Evolutionary conservation across 2,329 filamentous ascomycete genomes (phyloP), one percentile per base, ranked within the genome.

Genomic region (Hymenoscyphus infarciens): DNA sequence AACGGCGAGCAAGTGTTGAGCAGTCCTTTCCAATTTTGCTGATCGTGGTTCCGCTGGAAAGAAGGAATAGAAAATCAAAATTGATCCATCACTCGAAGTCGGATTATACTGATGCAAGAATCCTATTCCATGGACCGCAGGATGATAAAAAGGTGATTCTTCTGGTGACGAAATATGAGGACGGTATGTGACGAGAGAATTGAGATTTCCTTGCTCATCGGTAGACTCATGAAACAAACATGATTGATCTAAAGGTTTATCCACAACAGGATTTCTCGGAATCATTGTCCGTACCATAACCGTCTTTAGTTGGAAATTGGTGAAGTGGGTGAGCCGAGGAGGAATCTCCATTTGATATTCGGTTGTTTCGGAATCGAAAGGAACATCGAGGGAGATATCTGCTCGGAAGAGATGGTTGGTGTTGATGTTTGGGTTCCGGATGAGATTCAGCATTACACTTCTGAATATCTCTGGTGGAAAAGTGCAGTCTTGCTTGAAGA

Each of bases 91-190:
- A 25, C 72, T 72, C 15, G 74, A 70, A n/a, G 71, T 65, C 3
- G 76, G 64, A 59, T 81, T 73, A 82, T 84, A 90, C 39, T 84
- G 83, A 75, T 96, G 91, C 7, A 92, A 77, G 68, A 95, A 93
- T 5, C 87, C 91, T 27, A 97, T 81, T 13, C 85, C 86, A 59
- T 81, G 82, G 25, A 96, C 87, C 59, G 83, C 81, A 25, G 94
- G 94, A 73, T 97, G 93, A 75, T 97, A 98, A 76, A 90, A 97
- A 0, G 94, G 94, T 65, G 95, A 82, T 2, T 88, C 83, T 15
- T 83, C 80, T 11, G 82, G 77, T 1, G 78, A 78, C 35, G 81
- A 74, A 8, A 86, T 81, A 75, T 97, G 92, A 7, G 94, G 92
- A 5, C 90, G 80, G 74, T 96, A 97, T 38, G 96, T 75, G 16